phyloP scores from a whole-genome alignment of 805 yeast genomes.

The Lipomyces spencermartinsiae region DNA sequence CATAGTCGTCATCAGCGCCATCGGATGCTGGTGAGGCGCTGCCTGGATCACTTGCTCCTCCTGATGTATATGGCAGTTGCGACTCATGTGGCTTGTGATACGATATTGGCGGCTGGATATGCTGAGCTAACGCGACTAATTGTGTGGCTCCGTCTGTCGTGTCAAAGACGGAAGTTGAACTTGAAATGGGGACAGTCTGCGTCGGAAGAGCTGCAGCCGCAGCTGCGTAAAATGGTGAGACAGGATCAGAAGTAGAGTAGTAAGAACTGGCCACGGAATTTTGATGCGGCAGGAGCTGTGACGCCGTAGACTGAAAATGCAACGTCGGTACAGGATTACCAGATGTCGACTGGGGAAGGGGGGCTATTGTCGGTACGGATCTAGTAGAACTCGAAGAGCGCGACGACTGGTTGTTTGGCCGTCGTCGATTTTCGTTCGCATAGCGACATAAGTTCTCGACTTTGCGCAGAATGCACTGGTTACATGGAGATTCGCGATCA shows the following conservation, averaged over 20 bases:
- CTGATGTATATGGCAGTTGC: background rate
- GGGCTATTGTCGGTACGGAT: background rate
- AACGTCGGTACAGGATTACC: conserved; percentile 9
- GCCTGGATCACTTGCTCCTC: background rate
- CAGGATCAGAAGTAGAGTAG: background rate
- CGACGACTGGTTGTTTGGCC: background rate
- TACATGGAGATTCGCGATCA: conserved; percentile 35
- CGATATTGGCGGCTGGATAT: background rate
- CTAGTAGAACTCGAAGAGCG: background rate
- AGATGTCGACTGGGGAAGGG: conserved; percentile 3
- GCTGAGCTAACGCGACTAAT: background rate
- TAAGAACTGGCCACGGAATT: too few relatives aligned
- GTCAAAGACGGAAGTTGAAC: background rate
- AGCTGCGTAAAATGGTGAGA: background rate
- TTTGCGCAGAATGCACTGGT: conserved; percentile 30
- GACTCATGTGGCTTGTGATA: too few relatives aligned
- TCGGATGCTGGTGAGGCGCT: background rate
- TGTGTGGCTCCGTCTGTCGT: background rate
- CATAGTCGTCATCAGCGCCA: background rate
- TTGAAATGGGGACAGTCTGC: background rate
- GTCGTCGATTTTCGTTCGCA: conserved; percentile 12
- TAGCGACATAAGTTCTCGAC: conserved; percentile 32
- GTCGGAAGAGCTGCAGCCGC: background rate
- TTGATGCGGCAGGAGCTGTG: background rate
- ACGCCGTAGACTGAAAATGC: conserved; percentile 3